Evolutionary conservation across 345 rosid genomes (phyloP), one percentile per base, ranked within the genome.

Genomic region (Bruguiera parviflora): DNA sequence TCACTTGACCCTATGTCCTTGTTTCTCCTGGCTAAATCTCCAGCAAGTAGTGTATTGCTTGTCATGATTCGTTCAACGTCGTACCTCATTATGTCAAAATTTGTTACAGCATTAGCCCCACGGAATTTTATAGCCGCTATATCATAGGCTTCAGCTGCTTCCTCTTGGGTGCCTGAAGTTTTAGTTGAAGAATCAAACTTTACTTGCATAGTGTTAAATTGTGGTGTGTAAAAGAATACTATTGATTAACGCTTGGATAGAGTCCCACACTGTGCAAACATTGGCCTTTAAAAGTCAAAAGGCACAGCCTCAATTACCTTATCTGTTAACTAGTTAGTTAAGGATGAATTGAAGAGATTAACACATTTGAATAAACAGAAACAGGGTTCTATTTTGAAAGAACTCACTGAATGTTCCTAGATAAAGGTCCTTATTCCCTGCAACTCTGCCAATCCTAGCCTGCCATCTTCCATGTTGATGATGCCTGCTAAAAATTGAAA

Each of bases 391-490:
- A n/a, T 27, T 35, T 28, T 58, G 8, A 21, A 65, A 22, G 7
- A 60, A 77, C 85, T 83, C 77, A 93, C 97, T 87, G 71, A 89
- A 94, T 61, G 99, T 92, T 73, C 98, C 99, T 1, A 95, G 97
- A 75, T 95, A 96, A 61, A 96, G 98, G 72, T 96, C 98, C 75
- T 96, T 96, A 78, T 96, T 96, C 55, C 99, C 99, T 0, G 98
- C 97, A 29, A 96, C 99, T 81, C 99, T 85, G 46, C 99, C 99
- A 2, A 96, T 96, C 64, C 99, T 81, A 74, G 99, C 99, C 73
- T 96, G 98, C 99, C 99, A 96, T 79, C 99, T 89, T 70, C 99
- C 99, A 77, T 96, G 98, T 59, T 96, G 99, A 70, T 96, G 99
- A 68, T 96, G 92, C 58, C 97, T 89, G 78, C 6, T 27, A 71